A percentile compares a stretch with the other conserved stretches of the same genome.
Evolutionary conservation across 2,329 filamentous ascomycete genomes (phyloP).

Genomic region (Cytospora mali): DNA sequence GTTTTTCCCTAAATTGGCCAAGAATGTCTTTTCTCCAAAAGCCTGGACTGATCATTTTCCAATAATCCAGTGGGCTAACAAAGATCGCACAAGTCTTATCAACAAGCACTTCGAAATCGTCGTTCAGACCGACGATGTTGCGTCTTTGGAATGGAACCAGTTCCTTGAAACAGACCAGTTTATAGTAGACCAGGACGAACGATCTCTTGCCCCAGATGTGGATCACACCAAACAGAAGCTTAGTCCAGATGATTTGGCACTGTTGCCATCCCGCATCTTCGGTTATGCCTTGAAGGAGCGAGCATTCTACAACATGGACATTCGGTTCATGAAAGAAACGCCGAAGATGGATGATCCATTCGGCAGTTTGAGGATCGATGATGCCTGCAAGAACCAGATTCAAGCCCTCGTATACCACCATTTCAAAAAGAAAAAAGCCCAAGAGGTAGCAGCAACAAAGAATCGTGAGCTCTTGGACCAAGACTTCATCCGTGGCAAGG

Average conservation of each 20-base stretch:
- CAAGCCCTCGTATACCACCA: neutral
- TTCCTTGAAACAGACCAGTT: neutral
- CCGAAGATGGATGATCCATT: neutral
- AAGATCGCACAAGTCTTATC: neutral
- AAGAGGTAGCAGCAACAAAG: neutral
- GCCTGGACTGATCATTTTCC: neutral
- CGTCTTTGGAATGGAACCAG: neutral
- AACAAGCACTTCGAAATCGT: neutral
- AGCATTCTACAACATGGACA: neutral
- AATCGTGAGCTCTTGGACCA: neutral
- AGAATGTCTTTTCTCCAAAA: neutral
- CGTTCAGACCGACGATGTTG: neutral
- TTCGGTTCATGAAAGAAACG: neutral
- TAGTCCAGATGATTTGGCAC: neutral
- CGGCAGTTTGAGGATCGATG: neutral
- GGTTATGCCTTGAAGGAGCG: constrained; percentile 6
- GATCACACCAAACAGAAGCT: neutral
- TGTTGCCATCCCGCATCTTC: constrained; percentile 3
- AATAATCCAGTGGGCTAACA: neutral
- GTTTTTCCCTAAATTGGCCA: neutral
- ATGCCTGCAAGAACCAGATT: neutral
- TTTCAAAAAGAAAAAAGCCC: neutral
- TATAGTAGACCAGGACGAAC: neutral
- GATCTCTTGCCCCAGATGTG: too few relatives aligned
- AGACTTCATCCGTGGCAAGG: constrained; percentile 35